Percentiles rank a stretch among this genome's conserved stretches.
phyloP scores from a whole-genome alignment of 805 yeast genomes.

The Grigorovia jiainica region DNA sequence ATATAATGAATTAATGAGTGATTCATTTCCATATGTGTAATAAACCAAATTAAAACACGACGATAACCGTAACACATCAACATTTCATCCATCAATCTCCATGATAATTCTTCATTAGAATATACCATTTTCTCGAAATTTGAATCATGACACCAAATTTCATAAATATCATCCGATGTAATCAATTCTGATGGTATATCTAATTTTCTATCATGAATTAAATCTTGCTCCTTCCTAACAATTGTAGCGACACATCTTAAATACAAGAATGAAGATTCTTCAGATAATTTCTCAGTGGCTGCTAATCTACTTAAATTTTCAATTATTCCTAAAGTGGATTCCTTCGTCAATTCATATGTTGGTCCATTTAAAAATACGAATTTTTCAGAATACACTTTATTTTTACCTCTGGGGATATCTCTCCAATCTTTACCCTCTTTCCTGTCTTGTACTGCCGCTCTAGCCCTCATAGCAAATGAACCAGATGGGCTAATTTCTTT shows the following conservation, averaged over 20 bases:
- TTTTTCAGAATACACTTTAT: conserved; percentile 32
- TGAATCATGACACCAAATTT: conserved; percentile 34
- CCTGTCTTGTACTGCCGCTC: conserved; percentile 40
- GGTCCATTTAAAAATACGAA: too few relatives aligned
- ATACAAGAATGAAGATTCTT: conserved; percentile 12
- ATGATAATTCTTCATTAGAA: conserved; percentile 43
- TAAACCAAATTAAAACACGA: conserved; percentile 54
- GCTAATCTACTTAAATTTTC: conserved; percentile 13
- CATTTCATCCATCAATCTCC: conserved; percentile 57
- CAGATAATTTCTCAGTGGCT: conserved; percentile 11
- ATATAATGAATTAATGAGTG: conserved; percentile 51
- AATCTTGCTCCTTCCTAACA: conserved; percentile 35
- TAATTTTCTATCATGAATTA: conserved; percentile 7
- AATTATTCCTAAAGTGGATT: conserved; percentile 10
- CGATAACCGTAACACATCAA: conserved; percentile 60
- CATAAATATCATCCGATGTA: conserved; percentile 45
- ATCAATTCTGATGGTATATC: conserved; percentile 8
- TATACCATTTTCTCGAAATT: conserved; percentile 44
- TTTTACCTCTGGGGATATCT: conserved; percentile 56
- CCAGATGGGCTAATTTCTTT: background rate
- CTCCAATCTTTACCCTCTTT: conserved; percentile 62
- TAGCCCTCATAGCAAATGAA: conserved; percentile 1
- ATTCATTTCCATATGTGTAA: conserved; percentile 52
- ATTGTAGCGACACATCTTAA: conserved; percentile 42
- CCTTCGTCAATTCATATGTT: conserved; percentile 13